A percentile compares a stretch with the other conserved stretches of the same genome.
phyloP scores from a whole-genome alignment of 2,329 filamentous ascomycete genomes.

The Diaporthe caulivora region DNA sequence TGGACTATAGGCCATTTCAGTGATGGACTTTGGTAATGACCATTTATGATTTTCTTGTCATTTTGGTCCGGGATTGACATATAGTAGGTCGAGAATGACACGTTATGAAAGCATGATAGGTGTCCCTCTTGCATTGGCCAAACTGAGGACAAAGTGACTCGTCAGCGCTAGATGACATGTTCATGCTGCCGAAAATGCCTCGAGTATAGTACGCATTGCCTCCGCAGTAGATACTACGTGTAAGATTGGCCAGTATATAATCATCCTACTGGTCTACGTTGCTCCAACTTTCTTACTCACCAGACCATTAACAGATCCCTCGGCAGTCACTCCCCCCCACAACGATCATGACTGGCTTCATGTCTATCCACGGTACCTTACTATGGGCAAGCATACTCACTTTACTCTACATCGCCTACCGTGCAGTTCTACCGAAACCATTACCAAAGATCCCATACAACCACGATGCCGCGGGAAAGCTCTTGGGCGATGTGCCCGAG shows the following conservation, averaged over 20 bases:
- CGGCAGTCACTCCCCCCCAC: neutral
- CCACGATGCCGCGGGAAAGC: constrained; percentile 46
- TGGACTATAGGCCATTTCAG: constrained; percentile 31
- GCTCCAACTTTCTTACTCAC: neutral
- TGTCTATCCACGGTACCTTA: neutral
- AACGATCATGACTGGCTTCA: constrained; percentile 11
- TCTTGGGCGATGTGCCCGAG: constrained; percentile 59
- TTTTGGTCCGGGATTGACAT: neutral
- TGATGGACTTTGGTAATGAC: neutral
- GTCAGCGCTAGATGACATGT: neutral
- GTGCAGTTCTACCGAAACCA: constrained; percentile 54
- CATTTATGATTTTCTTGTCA: neutral
- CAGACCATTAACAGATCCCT: too few relatives aligned
- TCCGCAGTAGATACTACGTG: neutral
- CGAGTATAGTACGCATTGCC: neutral
- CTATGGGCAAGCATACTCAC: neutral
- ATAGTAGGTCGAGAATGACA: neutral
- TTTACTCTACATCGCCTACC: constrained; percentile 31
- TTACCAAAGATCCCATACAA: constrained; percentile 62
- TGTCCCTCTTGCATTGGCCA: neutral
- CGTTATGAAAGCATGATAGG: neutral
- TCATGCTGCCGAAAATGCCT: neutral
- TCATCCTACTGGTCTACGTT: neutral
- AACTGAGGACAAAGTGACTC: neutral
- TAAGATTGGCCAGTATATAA: neutral